Conservation (phyloP, 768 basidiomycete genomes). For the Royoungia palumana region DNA sequence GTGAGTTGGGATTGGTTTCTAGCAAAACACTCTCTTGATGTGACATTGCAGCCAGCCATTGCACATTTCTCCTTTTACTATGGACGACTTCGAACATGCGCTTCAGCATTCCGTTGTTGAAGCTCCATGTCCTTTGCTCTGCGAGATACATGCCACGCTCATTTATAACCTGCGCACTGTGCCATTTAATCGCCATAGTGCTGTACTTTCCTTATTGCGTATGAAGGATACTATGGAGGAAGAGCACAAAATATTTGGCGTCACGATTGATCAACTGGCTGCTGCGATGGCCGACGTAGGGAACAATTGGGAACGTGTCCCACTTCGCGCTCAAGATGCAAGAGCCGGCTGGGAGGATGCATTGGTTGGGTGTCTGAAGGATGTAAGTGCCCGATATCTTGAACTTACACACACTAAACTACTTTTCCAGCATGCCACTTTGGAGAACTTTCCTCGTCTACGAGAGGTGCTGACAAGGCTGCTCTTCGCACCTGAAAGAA, state of each 20-base stretch:
- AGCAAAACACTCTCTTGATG: not conserved
- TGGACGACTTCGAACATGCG: constrained; percentile 91
- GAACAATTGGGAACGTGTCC: constrained; percentile 84
- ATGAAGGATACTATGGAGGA: constrained; percentile 39
- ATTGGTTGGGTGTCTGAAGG: constrained; percentile 81
- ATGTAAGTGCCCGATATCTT: constrained; percentile 54
- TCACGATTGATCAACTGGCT: constrained; percentile 60
- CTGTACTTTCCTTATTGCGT: constrained; percentile 60
- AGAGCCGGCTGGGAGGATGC: constrained; percentile 92
- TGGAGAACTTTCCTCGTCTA: constrained; percentile 67
- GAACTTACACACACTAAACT: not conserved
- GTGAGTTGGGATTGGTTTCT: constrained; percentile 44
- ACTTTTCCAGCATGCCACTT: constrained; percentile 62
- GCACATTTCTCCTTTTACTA: constrained; percentile 79
- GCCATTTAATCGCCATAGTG: constrained; percentile 70
- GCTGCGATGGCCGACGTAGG: constrained; percentile 74
- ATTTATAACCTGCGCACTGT: constrained; percentile 89
- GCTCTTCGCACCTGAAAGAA: constrained; percentile 62
- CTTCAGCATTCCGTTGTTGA: constrained; percentile 73
- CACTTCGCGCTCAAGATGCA: constrained; percentile 66
- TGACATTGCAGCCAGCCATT: constrained; percentile 66
- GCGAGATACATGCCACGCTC: constrained; percentile 85
- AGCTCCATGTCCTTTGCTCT: constrained; percentile 70
- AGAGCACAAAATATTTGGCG: constrained; percentile 47
- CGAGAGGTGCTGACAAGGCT: constrained; percentile 68